Evolutionary conservation across 78 protist genomes (phyloP).

Genomic region (Carpediemonas membranifera): DNA sequence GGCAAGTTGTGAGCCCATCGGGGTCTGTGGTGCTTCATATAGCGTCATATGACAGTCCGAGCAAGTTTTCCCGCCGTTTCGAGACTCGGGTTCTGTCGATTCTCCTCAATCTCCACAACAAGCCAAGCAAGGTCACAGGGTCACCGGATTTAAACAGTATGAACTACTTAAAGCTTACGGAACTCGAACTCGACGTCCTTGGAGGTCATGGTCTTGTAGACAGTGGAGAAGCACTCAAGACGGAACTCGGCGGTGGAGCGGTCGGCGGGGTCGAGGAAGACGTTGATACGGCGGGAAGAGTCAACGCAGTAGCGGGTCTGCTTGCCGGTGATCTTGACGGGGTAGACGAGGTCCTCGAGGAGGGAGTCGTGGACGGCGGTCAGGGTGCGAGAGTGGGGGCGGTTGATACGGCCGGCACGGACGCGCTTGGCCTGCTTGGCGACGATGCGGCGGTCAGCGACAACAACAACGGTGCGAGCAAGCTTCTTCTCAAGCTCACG

Average conservation of each 20-base stretch:
- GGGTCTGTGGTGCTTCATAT: too few species aligned
- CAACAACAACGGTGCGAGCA: slow-evolving; percentile 60
- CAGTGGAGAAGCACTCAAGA: slow-evolving; percentile 72
- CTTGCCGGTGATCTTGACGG: slow-evolving; percentile 85
- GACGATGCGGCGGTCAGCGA: slow-evolving; percentile 81
- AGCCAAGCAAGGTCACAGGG: too few species aligned
- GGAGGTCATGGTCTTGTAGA: slow-evolving; percentile 87
- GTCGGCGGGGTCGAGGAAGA: slow-evolving; percentile 73
- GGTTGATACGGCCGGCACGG: slow-evolving; percentile 37
- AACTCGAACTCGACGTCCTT: slow-evolving; percentile 75
- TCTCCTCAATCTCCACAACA: too few species aligned
- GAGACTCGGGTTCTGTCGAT: too few species aligned
- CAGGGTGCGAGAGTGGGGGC: slow-evolving; percentile 73
- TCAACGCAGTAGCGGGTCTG: slow-evolving; percentile 73
- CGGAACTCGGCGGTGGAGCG: slow-evolving; percentile 56
- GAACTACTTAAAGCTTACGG: too few species aligned
- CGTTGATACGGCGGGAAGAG: slow-evolving; percentile 74
- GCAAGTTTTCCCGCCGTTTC: too few species aligned
- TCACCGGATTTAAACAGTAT: too few species aligned
- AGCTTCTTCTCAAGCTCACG: slow-evolving; percentile 96
- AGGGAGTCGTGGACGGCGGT: slow-evolving; percentile 89
- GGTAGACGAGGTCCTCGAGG: slow-evolving; percentile 91
- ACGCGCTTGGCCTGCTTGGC: slow-evolving; percentile 23
- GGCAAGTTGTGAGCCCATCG: too few species aligned
- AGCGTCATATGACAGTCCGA: too few species aligned